These are phyloP conservation scores for Mycena chlorophos DNA, from an alignment of 768 basidiomycete species.

Conservation along the genomic window DNA sequence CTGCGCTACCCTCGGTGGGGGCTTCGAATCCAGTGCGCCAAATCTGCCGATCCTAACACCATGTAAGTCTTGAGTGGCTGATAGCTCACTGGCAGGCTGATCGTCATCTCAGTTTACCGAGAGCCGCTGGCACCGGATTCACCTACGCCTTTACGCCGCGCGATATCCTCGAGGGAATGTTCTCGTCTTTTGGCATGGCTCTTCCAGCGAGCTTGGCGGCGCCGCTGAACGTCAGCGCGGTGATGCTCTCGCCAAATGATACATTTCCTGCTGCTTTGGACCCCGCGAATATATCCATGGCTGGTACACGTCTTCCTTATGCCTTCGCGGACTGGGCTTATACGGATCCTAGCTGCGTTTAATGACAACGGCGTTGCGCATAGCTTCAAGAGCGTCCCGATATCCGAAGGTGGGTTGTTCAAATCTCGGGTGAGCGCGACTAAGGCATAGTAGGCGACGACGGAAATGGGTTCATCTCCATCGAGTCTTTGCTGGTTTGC, in stretches of 20 bases:
- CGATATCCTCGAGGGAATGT: slow-evolving; percentile 32
- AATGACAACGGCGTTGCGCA: slow-evolving; percentile 36
- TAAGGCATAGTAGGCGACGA: slow-evolving; percentile 13
- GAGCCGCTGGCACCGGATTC: slow-evolving; percentile 21
- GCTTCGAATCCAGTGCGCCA: slow-evolving; percentile 37
- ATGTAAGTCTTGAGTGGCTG: slow-evolving; percentile 29
- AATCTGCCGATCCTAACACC: slow-evolving; percentile 32
- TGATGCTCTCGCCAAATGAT: slow-evolving; percentile 26
- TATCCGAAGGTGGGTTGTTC: slow-evolving; percentile 15
- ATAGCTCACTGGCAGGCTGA: background rate
- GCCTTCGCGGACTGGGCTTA: background rate
- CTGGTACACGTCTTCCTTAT: slow-evolving; percentile 22
- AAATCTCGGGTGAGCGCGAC: background rate
- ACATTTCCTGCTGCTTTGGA: slow-evolving; percentile 27
- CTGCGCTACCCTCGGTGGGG: slow-evolving; percentile 43
- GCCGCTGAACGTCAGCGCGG: slow-evolving; percentile 26
- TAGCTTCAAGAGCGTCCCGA: slow-evolving; percentile 25
- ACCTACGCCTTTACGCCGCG: slow-evolving; percentile 41
- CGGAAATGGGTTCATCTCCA: slow-evolving; percentile 23
- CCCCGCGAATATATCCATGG: slow-evolving; percentile 23
- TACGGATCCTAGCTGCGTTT: slow-evolving; percentile 34
- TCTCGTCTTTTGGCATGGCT: slow-evolving; percentile 33
- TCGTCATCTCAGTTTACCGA: background rate
- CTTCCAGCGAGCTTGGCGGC: slow-evolving; percentile 29
- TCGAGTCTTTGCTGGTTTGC: slow-evolving; percentile 24